Base-by-base conservation (phyloP, 2,329 filamentous ascomycete species). In the Elsinoe necatrix region DNA sequence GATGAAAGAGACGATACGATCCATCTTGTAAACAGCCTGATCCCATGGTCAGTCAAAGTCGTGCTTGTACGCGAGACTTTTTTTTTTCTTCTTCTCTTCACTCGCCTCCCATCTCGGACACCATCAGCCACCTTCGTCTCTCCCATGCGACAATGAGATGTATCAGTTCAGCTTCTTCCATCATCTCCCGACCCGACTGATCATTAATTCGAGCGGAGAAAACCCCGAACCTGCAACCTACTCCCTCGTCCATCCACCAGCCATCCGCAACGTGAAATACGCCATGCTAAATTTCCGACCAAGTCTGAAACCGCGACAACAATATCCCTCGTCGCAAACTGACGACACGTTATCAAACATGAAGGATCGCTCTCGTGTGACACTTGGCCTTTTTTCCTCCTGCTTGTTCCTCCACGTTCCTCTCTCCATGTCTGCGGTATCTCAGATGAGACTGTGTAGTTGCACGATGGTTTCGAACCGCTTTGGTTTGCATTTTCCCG, bases 311-410 rank as follows among this genome's bases (percentile, higher is more conserved):
- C 48, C 31, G 20, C 16, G 4, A 45, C 41, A 25, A 45, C n/a
- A 45, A 27, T 45, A 45, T 45, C 41, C 41, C 20, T 25, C 41
- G 41, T 45, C 41, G 41, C 41, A 45, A 45, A 25, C 41, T 45
- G 41, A 45, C 41, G 41, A 45, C 41, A 25, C 18, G n/a, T 45
- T 45, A n/a, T n/a, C n/a, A 45, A 45, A 45, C 41, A 45, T 12
- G 41, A 45, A 45, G 41, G 41, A 45, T 45, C 41, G 41, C 41
- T n/a, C 41, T 45, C 41, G 41, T 45, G 41, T 45, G 41, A 45
- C 41, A 45, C 41, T 20, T 45, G 34, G 34, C 34, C 14, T 37
- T n/a, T 12, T 14, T 37, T 37, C 14, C 41, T 23, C n/a, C n/a
- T n/a, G n/a, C n/a, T n/a, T n/a, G n/a, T n/a, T n/a, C n/a, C n/a